Base-by-base conservation (phyloP, 2,329 filamentous ascomycete genomes). In the Venturia nashicola region DNA sequence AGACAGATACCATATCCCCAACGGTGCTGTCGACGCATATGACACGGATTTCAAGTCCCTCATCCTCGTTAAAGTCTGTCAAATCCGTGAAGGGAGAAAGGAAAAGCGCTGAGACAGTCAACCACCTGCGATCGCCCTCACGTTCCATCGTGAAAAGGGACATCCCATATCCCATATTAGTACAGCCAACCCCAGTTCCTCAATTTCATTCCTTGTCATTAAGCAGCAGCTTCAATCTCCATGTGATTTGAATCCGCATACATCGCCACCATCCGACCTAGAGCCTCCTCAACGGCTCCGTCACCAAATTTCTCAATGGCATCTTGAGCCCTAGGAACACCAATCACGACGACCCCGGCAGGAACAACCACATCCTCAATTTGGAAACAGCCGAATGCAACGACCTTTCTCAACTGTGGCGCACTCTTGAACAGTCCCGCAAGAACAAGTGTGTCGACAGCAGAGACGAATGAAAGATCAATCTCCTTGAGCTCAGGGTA, bases 391-490 rank as follows among this genome's bases (percentile, higher is more conserved):
- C 81, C 83, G 73, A 87, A 87, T 2, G 83, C 81, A 6, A 84
- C 80, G 36, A 87, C 70, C 72, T 85, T 83, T 65, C 75, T 75
- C 48, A 84, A 70, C 12, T 71, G 82, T 0, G 86, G 86, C 67
- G 87, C 89, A 61, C 78, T 76, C 23, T 82, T 78, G 74, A 89
- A 89, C 64, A 89, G 83, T 65, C 77, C 79, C 0, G 83, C 83
- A 3, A 89, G 76, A 0, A 89, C 76, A 62, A 83, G 81, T 68
- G 89, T 87, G 20, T 85, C 86, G 5, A 89, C 82, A 39, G 83
- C 77, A 64, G 86, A 84, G 68, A 86, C 88, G 73, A 96, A 95
- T 62, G 87, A 89, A 54, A 94, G 78, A 72, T 96, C 91, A 54
- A 96, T 77, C 65, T 88, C 83, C 66, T 79, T 77, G 42, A 97